Conservation (phyloP, 2,329 filamentous ascomycete genomes). For the Ophiostoma piceae region DNA sequence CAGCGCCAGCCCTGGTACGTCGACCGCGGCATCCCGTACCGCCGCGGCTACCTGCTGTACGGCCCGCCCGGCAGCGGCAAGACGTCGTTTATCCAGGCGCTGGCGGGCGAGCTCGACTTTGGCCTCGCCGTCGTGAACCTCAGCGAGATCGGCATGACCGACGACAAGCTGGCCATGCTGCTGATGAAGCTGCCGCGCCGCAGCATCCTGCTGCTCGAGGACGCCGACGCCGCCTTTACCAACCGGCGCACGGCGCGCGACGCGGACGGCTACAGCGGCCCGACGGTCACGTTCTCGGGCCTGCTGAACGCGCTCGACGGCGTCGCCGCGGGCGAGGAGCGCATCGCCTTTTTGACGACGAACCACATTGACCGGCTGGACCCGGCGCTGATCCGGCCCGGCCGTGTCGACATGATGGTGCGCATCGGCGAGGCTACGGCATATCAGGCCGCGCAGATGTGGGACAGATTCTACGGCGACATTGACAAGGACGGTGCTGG, state of each 20-base stretch:
- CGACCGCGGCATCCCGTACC: constrained; percentile 89
- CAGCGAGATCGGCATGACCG: constrained; percentile 82
- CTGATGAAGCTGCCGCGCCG: constrained; percentile 78
- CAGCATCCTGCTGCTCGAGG: constrained; percentile 78
- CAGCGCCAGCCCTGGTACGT: constrained; percentile 79
- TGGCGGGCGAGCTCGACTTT: constrained; percentile 89
- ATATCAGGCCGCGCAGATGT: constrained; percentile 80
- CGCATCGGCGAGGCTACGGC: constrained; percentile 81
- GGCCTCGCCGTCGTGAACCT: constrained; percentile 90
- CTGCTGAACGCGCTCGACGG: constrained; percentile 82
- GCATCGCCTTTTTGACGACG: constrained; percentile 88
- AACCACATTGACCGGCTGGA: constrained; percentile 90
- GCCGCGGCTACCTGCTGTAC: constrained; percentile 81
- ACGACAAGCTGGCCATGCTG: constrained; percentile 80
- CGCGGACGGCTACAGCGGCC: constrained; percentile 75
- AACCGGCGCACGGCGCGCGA: constrained; percentile 74
- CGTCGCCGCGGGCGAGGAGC: constrained; percentile 88
- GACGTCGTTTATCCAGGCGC: constrained; percentile 90
- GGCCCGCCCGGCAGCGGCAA: constrained; percentile 89
- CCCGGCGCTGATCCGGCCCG: constrained; percentile 81
- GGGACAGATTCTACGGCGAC: constrained; percentile 92
- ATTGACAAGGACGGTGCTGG: constrained; percentile 60
- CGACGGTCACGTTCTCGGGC: constrained; percentile 90
- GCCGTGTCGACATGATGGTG: constrained; percentile 88
- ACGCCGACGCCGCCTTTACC: constrained; percentile 84